Base-by-base conservation (phyloP, 352 stramenopile genomes). In the Globisporangium acanthophoron region DNA sequence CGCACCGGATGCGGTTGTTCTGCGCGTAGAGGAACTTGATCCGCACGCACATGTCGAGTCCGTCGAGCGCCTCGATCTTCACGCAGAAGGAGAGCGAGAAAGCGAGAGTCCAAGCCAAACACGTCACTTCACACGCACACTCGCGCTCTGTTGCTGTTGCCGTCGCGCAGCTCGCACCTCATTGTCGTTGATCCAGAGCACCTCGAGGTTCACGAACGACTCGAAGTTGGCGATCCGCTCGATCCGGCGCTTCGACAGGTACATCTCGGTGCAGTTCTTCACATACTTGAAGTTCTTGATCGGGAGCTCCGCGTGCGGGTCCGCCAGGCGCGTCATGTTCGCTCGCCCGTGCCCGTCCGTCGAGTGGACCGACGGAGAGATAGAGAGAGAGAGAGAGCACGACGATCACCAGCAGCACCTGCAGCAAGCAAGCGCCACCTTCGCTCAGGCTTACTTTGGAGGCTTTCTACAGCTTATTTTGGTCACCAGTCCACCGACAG, bases 281-380 rank as follows among this genome's bases (percentile, higher is more conserved):
- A 96, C 80, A 64, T 94, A 96, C 56, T 96, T 96, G 73, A 85
- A 82, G 60, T 96, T 96, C 47, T 91, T 88, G 57, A 93, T 74
- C 18, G 87, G 79, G 8, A 96, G 66, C 64, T 96, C 86, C 0
- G 75, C 80, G 35, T 85, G 66, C 27, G 87, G 87, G 67, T 96
- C 75, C 0, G 86, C 65, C n/a, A 82, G 50, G 18, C 61, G 65
- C 65, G 73, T 53, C 61, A 48, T 58, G 18, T 5, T 56, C 40
- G 49, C 16, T 61, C 56, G 35, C 24, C 24, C 33, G 24, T 24
- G 24, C 24, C 24, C 24, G 24, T 27, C 24, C 24, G 24, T 27
- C 24, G 24, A 27, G 24, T 27, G 24, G 24, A 27, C 24, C 24
- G 33, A 1, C 33, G 33, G 9, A 11, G 33, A 37, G 9, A 37